phyloP scores from a whole-genome alignment of 352 stramenopile genomes.

The Peronospora farinosa region DNA sequence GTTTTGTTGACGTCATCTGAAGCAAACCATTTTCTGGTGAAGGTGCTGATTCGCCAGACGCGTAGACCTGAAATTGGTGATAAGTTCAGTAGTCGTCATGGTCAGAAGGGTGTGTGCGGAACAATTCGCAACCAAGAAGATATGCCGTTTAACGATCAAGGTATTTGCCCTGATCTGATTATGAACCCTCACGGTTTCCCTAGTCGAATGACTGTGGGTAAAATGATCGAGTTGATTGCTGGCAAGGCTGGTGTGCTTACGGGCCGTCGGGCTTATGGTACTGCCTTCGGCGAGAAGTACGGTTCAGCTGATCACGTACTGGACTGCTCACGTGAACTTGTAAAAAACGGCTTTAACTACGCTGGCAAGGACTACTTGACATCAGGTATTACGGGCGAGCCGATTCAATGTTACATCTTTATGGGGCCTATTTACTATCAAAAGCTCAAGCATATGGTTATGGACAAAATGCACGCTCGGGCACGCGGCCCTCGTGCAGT shows the following conservation, averaged over 20 bases:
- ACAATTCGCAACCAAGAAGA: constrained; percentile 94
- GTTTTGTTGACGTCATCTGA: constrained; percentile 98
- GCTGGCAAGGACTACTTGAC: constrained; percentile 97
- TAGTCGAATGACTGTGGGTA: constrained; percentile 98
- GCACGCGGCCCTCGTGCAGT: constrained; percentile 91
- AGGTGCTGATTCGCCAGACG: constrained; percentile 94
- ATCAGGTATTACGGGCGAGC: constrained; percentile 92
- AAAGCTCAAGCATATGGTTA: constrained; percentile 99
- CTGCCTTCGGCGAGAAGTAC: constrained; percentile 98
- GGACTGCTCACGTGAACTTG: constrained; percentile 89
- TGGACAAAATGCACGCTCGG: constrained; percentile 99
- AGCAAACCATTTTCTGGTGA: constrained; percentile 97
- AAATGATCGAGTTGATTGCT: constrained; percentile 99
- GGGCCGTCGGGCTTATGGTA: constrained; percentile 96
- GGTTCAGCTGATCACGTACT: constrained; percentile 91
- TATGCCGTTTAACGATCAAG: constrained; percentile 99
- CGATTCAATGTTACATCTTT: constrained; percentile 99
- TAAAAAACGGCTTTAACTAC: constrained; percentile 98
- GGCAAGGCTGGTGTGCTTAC: constrained; percentile 96
- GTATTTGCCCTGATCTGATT: constrained; percentile 98
- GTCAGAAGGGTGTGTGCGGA: constrained; percentile 99
- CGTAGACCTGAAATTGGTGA: constrained; percentile 98
- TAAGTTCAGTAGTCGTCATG: constrained; percentile 99
- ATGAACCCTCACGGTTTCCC: constrained; percentile 99
- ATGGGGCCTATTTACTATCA: constrained; percentile 99